Conservation (phyloP, 2,329 filamentous ascomycete species). For the Fusarium buxicola region DNA sequence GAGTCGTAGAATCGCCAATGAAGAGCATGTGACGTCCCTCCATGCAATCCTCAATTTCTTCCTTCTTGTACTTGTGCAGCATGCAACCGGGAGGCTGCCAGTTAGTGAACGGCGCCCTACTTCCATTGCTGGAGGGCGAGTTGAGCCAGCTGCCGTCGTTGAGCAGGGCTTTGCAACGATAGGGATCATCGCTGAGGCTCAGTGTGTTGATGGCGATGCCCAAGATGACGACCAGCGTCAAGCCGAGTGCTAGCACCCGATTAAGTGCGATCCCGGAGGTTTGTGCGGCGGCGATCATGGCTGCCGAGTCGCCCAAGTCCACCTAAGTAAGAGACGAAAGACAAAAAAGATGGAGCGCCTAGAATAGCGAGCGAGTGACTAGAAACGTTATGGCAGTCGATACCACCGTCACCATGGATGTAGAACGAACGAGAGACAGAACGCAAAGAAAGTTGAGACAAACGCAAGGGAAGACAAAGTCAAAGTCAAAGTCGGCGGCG, state of each 20-base stretch:
- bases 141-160: conserved; percentile 62
- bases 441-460: too few relatives aligned
- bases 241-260: conserved; percentile 30
- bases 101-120: conserved; percentile 53
- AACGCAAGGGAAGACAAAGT: too few relatives aligned
- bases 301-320: neutral
- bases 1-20: conserved; percentile 68
- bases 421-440: too few relatives aligned
- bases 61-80: conserved; percentile 64
- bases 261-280: conserved; percentile 28
- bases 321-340: conserved; percentile 9
- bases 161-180: conserved; percentile 64
- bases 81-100: conserved; percentile 72
- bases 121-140: conserved; percentile 47
- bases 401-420: too few relatives aligned
- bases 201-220: conserved; percentile 34
- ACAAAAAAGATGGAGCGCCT: conserved; percentile 6
- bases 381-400: too few relatives aligned
- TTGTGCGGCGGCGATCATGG: conserved; percentile 25
- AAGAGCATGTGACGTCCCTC: conserved; percentile 64
- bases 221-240: conserved; percentile 41
- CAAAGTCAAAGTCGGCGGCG: too few relatives aligned
- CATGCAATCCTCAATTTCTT: conserved; percentile 65
- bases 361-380: conserved; percentile 14
- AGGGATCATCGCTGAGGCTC: conserved; percentile 55